Evolutionary conservation across 257 asterid species (phyloP).

Genomic region (Craterostigma plantagineum): DNA sequence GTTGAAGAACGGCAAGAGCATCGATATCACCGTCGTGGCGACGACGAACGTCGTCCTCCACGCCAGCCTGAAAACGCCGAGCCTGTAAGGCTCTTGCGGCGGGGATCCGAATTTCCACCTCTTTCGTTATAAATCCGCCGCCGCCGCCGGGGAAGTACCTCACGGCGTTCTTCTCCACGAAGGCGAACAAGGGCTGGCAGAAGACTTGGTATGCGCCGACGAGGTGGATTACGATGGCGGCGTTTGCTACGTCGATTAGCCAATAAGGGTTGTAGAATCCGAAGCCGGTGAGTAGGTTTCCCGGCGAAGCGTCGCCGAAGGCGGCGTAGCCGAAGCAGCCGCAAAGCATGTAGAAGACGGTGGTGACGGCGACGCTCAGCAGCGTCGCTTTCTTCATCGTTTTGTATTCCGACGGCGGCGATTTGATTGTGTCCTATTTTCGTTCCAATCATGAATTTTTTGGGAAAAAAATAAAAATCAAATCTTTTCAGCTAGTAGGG

Average conservation of each 20-base stretch:
- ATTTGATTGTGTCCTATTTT: constrained; percentile 10
- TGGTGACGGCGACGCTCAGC: constrained; percentile 13
- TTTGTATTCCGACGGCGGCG: constrained; percentile 14
- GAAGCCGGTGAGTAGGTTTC: constrained; percentile 25
- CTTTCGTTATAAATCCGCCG: constrained; percentile 9
- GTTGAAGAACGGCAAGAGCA: constrained; percentile 20
- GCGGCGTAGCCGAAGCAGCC: constrained; percentile 26
- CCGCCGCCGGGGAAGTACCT: not conserved
- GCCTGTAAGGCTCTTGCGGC: not conserved
- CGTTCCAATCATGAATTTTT: no score
- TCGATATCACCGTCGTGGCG: constrained; percentile 13
- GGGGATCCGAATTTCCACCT: constrained; percentile 10
- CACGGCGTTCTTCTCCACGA: constrained; percentile 12
- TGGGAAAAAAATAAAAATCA: no score
- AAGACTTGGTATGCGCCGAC: constrained; percentile 21
- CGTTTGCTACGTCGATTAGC: constrained; percentile 21
- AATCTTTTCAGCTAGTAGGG: no score
- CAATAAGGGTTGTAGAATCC: constrained; percentile 27
- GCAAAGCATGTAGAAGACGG: constrained; percentile 17
- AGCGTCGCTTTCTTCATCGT: constrained; percentile 15
- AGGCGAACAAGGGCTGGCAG: constrained; percentile 17
- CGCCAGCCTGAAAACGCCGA: constrained; percentile 9
- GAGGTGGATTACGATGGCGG: constrained; percentile 19
- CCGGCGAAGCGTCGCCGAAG: constrained; percentile 19
- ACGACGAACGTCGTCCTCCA: constrained; percentile 20